These are phyloP conservation scores for Solanum appendiculatum DNA, from an alignment of 257 asterid species.

Conservation along the genomic window DNA sequence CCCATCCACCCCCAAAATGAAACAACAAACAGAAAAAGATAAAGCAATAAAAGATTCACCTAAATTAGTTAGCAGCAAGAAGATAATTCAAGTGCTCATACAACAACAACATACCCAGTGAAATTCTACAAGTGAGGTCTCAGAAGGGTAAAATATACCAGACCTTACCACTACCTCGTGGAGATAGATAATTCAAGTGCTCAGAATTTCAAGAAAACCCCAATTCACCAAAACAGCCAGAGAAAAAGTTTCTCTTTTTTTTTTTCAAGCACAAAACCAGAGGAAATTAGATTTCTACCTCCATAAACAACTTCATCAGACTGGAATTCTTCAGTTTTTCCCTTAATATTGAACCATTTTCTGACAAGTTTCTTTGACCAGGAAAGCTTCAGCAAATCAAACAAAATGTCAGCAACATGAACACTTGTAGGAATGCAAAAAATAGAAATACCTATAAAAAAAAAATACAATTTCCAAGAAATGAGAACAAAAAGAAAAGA, in stretches of 20 bases:
- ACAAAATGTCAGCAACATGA: slow-evolving; percentile 23
- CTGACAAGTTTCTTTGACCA: slow-evolving; percentile 86
- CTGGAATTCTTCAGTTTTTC: slow-evolving; percentile 59
- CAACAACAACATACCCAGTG: not conserved
- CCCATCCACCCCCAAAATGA: not conserved
- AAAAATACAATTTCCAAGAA: slow-evolving; percentile 2
- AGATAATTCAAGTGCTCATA: not conserved
- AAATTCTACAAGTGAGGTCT: not conserved
- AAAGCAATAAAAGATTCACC: not conserved
- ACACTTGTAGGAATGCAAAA: not conserved
- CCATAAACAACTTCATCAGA: slow-evolving; percentile 63
- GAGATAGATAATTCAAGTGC: not conserved
- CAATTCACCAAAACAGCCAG: not conserved
- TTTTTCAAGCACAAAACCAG: not conserved
- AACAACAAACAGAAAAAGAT: not conserved
- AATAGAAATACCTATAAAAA: not conserved
- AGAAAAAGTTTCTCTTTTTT: not conserved
- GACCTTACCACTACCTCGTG: not conserved
- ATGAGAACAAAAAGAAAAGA: not conserved
- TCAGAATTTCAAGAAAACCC: not conserved
- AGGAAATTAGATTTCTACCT: slow-evolving; percentile 39
- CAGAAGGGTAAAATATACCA: not conserved
- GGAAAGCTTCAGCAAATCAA: slow-evolving; percentile 62
- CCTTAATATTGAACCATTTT: slow-evolving; percentile 81
- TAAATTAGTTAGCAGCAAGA: not conserved